These are phyloP conservation scores for Neopestalotiopsis clavispora DNA, from an alignment of 2,329 filamentous ascomycete genomes.

Conservation along the genomic window DNA sequence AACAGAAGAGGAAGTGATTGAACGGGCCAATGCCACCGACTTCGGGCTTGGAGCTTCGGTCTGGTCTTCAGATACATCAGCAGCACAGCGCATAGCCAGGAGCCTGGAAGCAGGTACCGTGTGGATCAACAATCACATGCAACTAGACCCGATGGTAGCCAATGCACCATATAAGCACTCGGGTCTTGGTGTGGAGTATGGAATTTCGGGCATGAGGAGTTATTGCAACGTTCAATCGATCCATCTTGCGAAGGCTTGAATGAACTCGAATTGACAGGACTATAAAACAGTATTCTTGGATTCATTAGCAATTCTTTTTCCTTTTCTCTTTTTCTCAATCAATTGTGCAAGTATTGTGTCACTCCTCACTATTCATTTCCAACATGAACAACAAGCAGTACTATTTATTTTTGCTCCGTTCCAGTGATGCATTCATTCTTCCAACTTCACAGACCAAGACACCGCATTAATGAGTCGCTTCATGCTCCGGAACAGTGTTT, in stretches of 20 bases:
- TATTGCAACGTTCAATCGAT: conserved; percentile 34
- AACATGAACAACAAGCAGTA: background rate
- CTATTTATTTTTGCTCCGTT: background rate
- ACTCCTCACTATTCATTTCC: background rate
- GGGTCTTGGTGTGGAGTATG: conserved; percentile 53
- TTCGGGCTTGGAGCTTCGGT: conserved; percentile 58
- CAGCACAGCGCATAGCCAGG: conserved; percentile 49
- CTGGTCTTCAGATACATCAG: conserved; percentile 51
- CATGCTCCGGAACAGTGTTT: background rate
- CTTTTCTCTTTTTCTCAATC: background rate
- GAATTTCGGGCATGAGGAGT: conserved; percentile 41
- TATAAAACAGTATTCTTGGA: no score
- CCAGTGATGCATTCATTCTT: background rate
- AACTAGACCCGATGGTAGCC: conserved; percentile 41
- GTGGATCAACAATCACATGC: conserved; percentile 54
- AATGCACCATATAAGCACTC: conserved; percentile 58
- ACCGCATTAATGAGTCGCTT: background rate
- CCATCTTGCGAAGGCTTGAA: background rate
- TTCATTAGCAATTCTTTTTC: no score
- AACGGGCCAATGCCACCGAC: conserved; percentile 51
- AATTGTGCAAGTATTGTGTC: background rate
- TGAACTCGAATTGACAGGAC: background rate
- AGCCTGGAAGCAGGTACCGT: conserved; percentile 56
- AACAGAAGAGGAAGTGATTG: conserved; percentile 48
- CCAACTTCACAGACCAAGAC: background rate